Evolutionary conservation across 176 grass and related monocot genomes (phyloP), one percentile per base, ranked within the genome.

Genomic region (Stipa capillata): DNA sequence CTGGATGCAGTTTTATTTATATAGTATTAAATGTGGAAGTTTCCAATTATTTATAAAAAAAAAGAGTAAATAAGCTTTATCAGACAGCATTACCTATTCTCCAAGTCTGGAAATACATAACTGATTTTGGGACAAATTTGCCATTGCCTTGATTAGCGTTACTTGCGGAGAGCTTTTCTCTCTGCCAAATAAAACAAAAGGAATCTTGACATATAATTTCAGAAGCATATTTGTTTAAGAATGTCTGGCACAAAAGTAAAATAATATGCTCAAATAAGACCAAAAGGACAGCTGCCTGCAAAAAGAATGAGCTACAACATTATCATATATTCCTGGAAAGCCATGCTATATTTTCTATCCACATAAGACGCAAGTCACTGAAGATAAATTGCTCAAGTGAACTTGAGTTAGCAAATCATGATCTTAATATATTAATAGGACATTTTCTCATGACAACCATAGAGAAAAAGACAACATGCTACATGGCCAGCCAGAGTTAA

Each of bases 41-140:
- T 79, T 67, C 62, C 10, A 12, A 44, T 71, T 36, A 72, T 83
- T 65, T 57, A 81, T 48, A 51, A 41, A 72, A 33, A 25, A 32
- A 52, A 55, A 60, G 40, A 59, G 15, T 27, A 50, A 80, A 61
- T 48, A 77, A 36, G 73, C 15, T 25, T 16, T 60, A 61, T 24
- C 16, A 42, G 56, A 55, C 21, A 81, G 60, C 53, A 74, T 51
- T 89, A 93, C 96, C 96, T 78, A 98, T 84, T 89, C 96, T 92
- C 96, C 96, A 98, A 15, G 87, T 98, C 69, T 94, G 92, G 74
- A 98, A 98, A 86, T 98, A 84, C 70, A 98, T 87, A 84, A 98
- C 87, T 75, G 96, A 83, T 85, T 93, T 98, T 34, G 80, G 76
- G 16, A 76, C 69, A 11, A 92, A 72, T 83, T 98, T 98, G 52